Percentiles rank a stretch among this genome's conserved stretches.
Conservation (phyloP, 345 rosid species). For the Populus simonii region DNA sequence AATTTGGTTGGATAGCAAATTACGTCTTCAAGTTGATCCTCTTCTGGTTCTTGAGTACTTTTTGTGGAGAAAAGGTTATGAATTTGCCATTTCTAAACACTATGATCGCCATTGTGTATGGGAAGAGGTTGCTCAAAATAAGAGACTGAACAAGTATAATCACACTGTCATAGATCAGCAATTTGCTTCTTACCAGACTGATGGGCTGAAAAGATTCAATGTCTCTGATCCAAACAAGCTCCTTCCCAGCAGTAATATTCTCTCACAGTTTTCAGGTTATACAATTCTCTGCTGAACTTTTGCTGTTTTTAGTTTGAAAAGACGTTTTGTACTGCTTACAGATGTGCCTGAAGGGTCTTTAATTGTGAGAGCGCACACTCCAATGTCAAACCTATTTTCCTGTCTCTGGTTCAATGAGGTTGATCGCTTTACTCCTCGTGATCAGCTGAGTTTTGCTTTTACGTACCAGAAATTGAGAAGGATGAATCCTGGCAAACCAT, state of each 20-base stretch:
- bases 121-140: constrained; percentile 97
- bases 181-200: constrained; percentile 75
- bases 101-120: constrained; percentile 92
- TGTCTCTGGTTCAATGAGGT: constrained; percentile 99
- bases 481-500: constrained; percentile 73
- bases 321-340: constrained; percentile 24
- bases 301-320: neutral
- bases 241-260: constrained; percentile 84
- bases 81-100: constrained; percentile 93
- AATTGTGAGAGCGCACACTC: constrained; percentile 91
- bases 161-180: constrained; percentile 82
- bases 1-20: constrained; percentile 97
- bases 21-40: constrained; percentile 89
- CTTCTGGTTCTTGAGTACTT: constrained; percentile 78
- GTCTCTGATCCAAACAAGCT: constrained; percentile 78
- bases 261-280: neutral
- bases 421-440: constrained; percentile 92
- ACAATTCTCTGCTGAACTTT: neutral
- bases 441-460: constrained; percentile 91
- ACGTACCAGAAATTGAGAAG: constrained; percentile 81
- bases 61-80: constrained; percentile 91
- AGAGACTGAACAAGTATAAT: constrained; percentile 89
- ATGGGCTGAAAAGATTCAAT: constrained; percentile 76
- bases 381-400: constrained; percentile 94
- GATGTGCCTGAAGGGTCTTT: constrained; percentile 99